Evolutionary conservation across 2,329 filamentous ascomycete genomes (phyloP), one percentile per base, ranked within the genome.

Genomic region (Akanthomyces uredinophilus): DNA sequence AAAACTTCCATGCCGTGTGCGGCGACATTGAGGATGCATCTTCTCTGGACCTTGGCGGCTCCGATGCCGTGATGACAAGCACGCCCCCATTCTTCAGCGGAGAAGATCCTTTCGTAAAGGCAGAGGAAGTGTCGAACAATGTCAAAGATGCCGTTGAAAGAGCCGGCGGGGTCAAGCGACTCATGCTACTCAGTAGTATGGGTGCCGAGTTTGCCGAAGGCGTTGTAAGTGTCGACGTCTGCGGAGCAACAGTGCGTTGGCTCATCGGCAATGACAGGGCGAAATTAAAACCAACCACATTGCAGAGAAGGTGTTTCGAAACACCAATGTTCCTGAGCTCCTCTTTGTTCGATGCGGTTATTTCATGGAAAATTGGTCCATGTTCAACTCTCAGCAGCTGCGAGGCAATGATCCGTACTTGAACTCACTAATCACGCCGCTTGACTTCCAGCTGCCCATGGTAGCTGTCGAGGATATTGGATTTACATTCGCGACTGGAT

Each of bases 291-390:
- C 70, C 0, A 77, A 76, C 43, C 68, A 77, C 58, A 67, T 65
- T 1, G 72, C 73, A 0, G 75, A 77, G 53, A 44, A 63, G 3
- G 52, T 71, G 2, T 60, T 74, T 1, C 56, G 54, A 3, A 46
- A 29, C 0, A 63, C 66, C 0, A 59, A 68, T 2, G 64, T 70
- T 1, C 63, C 67, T 0, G 65, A 71, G 2, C 63, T 75, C 1
- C 62, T 72, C 14, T 70, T 76, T 47, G 68, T 75, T 2, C 68
- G 75, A 6, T 72, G 68, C 50, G 63, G 64, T 0, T 77, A 74
- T 65, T 77, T 77, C 37, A 77, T 76, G 73, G 73, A 77, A 64
- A 77, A 77, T 53, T 77, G 74, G 75, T 68, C 67, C 4, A 63
- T 64, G 58, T 60, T 62, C 1, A 29, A 71, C 1, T 3, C 8